Percentiles rank a stretch among this genome's conserved stretches.
phyloP scores from a whole-genome alignment of 108 stramenopile species.

The Fragilariopsis cylindrus region DNA sequence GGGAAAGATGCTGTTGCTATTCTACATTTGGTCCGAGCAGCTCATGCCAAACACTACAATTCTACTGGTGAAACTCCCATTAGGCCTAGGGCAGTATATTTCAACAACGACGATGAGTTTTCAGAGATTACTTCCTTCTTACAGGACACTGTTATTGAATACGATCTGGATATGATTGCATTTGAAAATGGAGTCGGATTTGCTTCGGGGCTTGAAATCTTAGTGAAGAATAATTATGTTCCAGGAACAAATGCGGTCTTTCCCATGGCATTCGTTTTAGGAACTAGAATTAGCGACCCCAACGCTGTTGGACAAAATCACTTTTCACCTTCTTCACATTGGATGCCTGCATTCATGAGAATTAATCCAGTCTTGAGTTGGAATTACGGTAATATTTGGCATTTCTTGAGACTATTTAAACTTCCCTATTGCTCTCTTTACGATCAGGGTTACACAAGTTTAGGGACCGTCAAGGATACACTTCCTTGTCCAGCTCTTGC shows the following conservation, averaged over 20 bases:
- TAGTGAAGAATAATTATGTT: conserved; percentile 59
- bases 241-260: conserved; percentile 19
- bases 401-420: conserved; percentile 83
- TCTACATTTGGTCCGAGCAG: conserved; percentile 92
- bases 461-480: conserved; percentile 92
- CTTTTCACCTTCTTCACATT: conserved; percentile 75
- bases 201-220: conserved; percentile 57
- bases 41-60: conserved; percentile 72
- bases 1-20: conserved; percentile 99
- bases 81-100: conserved; percentile 80
- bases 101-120: conserved; percentile 83
- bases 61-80: conserved; percentile 25
- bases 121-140: conserved; percentile 64
- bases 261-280: conserved; percentile 93
- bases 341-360: conserved; percentile 98
- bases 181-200: conserved; percentile 71
- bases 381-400: conserved; percentile 93
- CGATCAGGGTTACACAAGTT: conserved; percentile 95
- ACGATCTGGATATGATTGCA: conserved; percentile 89
- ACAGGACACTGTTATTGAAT: conserved; percentile 60
- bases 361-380: conserved; percentile 96
- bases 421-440: conserved; percentile 95
- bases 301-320: conserved; percentile 84
- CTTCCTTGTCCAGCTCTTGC: conserved; percentile 89
- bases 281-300: conserved; percentile 93